Percentiles rank a stretch among this genome's conserved stretches.
phyloP scores from a whole-genome alignment of 371 early-diverging fungal species.

The Nematocida minor region DNA sequence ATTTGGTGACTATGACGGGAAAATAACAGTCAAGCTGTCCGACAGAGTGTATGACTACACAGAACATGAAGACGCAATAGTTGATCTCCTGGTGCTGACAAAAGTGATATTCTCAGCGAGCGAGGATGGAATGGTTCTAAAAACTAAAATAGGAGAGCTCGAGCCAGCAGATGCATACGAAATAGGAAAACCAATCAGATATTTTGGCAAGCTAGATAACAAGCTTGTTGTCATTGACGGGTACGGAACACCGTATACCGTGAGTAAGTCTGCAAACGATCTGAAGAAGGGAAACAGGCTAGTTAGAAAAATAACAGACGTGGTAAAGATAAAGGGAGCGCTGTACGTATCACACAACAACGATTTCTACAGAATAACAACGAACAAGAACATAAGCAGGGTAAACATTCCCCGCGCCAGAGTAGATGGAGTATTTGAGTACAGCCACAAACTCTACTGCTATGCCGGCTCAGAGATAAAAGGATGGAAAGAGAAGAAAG shows the following conservation, averaged over 20 bases:
- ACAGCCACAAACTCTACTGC: not conserved
- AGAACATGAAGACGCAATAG: conserved; percentile 35
- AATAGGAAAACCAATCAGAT: conserved; percentile 11
- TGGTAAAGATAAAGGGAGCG: not conserved
- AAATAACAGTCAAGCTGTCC: not conserved
- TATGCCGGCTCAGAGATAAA: not conserved
- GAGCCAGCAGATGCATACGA: conserved; percentile 41
- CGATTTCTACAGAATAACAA: not conserved
- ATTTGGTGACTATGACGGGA: conserved; percentile 28
- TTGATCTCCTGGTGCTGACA: not conserved
- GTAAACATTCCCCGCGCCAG: not conserved
- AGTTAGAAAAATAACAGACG: not conserved
- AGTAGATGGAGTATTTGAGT: conserved; percentile 20
- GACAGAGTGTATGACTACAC: not conserved
- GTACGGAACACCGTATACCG: conserved; percentile 7
- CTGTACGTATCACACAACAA: conserved; percentile 18
- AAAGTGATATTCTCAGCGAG: conserved; percentile 29
- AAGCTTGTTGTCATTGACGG: not conserved
- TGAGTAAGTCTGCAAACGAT: conserved; percentile 7
- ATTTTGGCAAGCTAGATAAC: conserved; percentile 1
- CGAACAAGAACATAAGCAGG: not conserved
- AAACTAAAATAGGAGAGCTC: conserved; percentile 5
- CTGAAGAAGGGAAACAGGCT: not conserved
- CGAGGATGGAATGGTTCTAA: conserved; percentile 40
- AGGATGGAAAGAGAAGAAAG: not conserved